A percentile compares a stretch with the other conserved stretches of the same genome.
Conservation (phyloP, 202 grass and related monocot genomes). For the Dendrocalamus latiflorus region DNA sequence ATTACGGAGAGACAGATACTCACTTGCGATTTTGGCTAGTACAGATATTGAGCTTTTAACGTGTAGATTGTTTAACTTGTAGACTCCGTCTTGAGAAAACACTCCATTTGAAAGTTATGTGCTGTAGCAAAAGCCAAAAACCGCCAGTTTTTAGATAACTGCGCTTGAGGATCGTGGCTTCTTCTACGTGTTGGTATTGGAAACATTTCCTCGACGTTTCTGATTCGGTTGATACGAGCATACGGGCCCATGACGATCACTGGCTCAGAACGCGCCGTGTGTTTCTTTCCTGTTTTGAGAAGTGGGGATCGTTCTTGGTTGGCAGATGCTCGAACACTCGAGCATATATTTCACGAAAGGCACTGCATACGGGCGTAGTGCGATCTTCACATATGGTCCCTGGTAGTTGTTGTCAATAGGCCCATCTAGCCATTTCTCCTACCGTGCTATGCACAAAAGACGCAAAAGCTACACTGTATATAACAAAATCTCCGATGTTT, state of each 20-base stretch:
- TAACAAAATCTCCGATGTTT: not conserved
- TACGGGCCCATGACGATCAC: no score
- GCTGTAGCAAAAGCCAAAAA: no score
- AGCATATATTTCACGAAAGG: not conserved
- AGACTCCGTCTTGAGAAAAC: no score
- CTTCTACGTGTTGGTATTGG: not conserved
- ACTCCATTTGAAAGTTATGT: no score
- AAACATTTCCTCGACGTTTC: not conserved
- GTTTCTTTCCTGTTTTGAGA: not conserved
- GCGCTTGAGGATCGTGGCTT: no score
- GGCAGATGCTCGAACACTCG: not conserved
- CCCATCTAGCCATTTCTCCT: not conserved
- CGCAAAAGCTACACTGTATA: not conserved
- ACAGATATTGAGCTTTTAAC: no score
- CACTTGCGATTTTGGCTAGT: no score
- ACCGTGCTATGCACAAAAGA: not conserved
- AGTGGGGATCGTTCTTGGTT: not conserved
- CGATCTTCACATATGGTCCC: not conserved
- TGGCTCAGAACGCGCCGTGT: not conserved
- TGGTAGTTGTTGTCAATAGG: not conserved
- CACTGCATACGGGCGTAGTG: no score
- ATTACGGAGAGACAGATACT: no score
- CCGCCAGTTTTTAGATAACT: not conserved
- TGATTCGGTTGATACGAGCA: not conserved
- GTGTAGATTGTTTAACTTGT: no score